A percentile compares a stretch with the other conserved stretches of the same genome.
These are phyloP conservation scores for Acmispon strigosus DNA, from an alignment of 306 rosid genomes.

Conservation along the genomic window DNA sequence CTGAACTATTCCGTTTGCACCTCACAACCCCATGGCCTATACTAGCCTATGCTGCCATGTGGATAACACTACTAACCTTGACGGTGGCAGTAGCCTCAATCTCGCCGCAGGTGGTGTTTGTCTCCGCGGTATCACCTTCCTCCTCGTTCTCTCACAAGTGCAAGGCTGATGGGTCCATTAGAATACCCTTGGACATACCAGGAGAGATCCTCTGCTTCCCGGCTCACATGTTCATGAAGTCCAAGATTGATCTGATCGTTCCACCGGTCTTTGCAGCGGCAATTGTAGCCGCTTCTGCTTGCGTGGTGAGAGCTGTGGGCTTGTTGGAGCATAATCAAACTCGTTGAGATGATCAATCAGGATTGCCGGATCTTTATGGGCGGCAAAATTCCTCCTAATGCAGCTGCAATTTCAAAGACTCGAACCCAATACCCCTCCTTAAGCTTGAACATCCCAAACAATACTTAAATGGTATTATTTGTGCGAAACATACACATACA, in stretches of 20 bases:
- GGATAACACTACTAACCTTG: constrained; percentile 57
- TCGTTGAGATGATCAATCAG: neutral
- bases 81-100: constrained; percentile 66
- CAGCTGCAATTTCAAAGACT: too few relatives aligned
- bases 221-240: constrained; percentile 43
- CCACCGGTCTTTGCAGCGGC: constrained; percentile 73
- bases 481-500: too few relatives aligned
- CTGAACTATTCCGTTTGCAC: constrained; percentile 27
- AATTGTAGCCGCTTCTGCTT: constrained; percentile 70
- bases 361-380: too few relatives aligned
- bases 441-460: too few relatives aligned
- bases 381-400: too few relatives aligned
- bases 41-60: constrained; percentile 50
- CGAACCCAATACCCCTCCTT: too few relatives aligned
- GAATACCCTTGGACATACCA: constrained; percentile 67
- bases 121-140: constrained; percentile 51
- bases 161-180: constrained; percentile 25
- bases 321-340: constrained; percentile 40
- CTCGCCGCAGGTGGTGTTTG: constrained; percentile 68
- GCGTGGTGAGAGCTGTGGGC: constrained; percentile 48
- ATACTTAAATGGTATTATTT: too few relatives aligned
- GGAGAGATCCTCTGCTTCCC: constrained; percentile 71
- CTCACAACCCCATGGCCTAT: constrained; percentile 47
- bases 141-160: constrained; percentile 51
- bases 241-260: constrained; percentile 55